phyloP scores from a whole-genome alignment of 352 stramenopile species.

The Pythium monospermum region DNA sequence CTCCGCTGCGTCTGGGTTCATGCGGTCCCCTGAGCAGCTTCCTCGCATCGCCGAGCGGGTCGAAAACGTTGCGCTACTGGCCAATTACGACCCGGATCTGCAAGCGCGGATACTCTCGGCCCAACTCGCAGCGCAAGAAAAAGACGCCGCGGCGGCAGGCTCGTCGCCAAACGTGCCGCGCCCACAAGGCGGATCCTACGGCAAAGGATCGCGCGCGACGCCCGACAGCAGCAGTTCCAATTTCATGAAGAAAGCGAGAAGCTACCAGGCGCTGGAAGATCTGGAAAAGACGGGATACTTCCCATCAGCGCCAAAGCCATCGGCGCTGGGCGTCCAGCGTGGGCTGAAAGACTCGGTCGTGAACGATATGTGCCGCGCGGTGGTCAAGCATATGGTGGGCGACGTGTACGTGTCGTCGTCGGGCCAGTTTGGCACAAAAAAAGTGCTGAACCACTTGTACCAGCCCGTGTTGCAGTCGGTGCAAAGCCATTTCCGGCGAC shows the following conservation, averaged over 20 bases:
- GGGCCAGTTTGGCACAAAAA: constrained; percentile 56
- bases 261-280: constrained; percentile 74
- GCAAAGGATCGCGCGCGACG: constrained; percentile 30
- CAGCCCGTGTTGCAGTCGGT: constrained; percentile 81
- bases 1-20: constrained; percentile 17
- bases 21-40: constrained; percentile 42
- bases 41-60: constrained; percentile 67
- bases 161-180: no score
- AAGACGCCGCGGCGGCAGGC: constrained; percentile 7
- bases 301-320: constrained; percentile 64
- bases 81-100: constrained; percentile 53
- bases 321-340: constrained; percentile 71
- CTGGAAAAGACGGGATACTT: constrained; percentile 85
- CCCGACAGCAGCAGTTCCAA: constrained; percentile 19
- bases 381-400: constrained; percentile 87
- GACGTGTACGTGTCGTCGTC: constrained; percentile 80
- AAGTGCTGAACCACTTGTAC: constrained; percentile 84
- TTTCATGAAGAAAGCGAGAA: constrained; percentile 74
- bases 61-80: constrained; percentile 50
- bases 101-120: constrained; percentile 58
- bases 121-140: constrained; percentile 42
- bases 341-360: constrained; percentile 83
- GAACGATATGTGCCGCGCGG: constrained; percentile 84
- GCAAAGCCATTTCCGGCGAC: constrained; percentile 69
- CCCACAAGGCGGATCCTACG: constrained; percentile 59